Conservation (phyloP, 2,329 filamentous ascomycete species). For the Achaetomium macrosporum region DNA sequence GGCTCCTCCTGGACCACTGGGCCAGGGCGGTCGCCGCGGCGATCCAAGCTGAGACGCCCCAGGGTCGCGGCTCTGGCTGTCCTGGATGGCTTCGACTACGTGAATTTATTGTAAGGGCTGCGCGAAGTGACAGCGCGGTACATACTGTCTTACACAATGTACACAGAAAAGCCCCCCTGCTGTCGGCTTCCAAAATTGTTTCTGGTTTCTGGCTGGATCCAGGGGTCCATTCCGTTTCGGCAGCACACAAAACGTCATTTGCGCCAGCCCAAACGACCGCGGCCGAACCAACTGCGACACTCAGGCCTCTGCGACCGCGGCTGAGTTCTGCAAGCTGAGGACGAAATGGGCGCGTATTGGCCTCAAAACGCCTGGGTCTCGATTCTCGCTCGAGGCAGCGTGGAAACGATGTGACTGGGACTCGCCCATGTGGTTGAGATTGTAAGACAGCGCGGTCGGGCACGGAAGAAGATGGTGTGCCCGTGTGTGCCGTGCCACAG, state of each 20-base stretch:
- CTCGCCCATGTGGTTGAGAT: background rate
- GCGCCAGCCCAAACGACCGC: background rate
- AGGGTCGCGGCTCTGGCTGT: background rate
- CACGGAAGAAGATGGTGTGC: background rate
- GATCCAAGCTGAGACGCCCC: conserved; percentile 5
- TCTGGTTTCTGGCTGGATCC: background rate
- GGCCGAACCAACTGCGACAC: too few relatives aligned
- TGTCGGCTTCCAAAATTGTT: background rate
- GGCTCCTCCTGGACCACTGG: background rate
- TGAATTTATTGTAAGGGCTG: too few relatives aligned
- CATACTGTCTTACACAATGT: too few relatives aligned
- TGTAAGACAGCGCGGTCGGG: background rate
- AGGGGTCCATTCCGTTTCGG: background rate
- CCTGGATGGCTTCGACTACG: background rate
- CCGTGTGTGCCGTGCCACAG: background rate
- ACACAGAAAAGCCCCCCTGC: background rate
- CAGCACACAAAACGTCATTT: background rate
- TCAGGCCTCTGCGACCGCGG: too few relatives aligned
- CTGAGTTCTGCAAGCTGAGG: too few relatives aligned
- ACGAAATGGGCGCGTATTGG: too few relatives aligned
- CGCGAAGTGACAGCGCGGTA: too few relatives aligned
- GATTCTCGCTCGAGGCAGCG: background rate
- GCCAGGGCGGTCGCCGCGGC: background rate
- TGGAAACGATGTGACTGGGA: background rate
- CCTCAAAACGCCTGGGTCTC: too few relatives aligned